Evolutionary conservation across 108 stramenopile species (phyloP).

Genomic region (Skeletonema marinoi): DNA sequence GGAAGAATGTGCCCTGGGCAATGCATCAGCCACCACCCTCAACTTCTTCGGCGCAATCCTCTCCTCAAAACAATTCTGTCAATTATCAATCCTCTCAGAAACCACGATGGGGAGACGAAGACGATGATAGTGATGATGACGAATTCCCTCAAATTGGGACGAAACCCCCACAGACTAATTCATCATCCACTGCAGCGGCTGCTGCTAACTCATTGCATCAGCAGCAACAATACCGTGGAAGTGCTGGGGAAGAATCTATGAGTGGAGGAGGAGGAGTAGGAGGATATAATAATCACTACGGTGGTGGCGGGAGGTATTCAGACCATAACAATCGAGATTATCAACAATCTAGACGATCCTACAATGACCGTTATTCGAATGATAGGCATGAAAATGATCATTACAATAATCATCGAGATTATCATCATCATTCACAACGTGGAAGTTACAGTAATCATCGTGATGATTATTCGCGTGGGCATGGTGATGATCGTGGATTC

Average conservation of each 20-base stretch:
- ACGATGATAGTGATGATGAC: neutral
- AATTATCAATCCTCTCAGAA: slow-evolving; percentile 3
- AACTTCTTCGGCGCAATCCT: neutral
- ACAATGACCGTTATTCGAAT: neutral
- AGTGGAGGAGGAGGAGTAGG: neutral
- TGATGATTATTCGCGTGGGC: neutral
- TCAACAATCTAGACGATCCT: neutral
- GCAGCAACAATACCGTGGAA: slow-evolving; percentile 2
- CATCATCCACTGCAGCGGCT: neutral
- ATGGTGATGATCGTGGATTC: neutral
- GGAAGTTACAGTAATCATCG: neutral
- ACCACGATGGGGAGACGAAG: neutral
- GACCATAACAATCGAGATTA: neutral
- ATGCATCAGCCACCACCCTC: neutral
- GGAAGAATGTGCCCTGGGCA: neutral
- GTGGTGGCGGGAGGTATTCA: neutral
- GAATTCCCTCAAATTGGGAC: neutral
- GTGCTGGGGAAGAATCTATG: neutral
- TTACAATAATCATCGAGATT: neutral
- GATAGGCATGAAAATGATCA: neutral
- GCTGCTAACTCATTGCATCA: neutral
- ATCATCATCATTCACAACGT: neutral
- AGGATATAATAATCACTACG: neutral
- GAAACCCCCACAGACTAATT: neutral
- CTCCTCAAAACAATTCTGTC: neutral